Conservation (phyloP, 805 yeast species). For the Metschnikowia cubensis region DNA sequence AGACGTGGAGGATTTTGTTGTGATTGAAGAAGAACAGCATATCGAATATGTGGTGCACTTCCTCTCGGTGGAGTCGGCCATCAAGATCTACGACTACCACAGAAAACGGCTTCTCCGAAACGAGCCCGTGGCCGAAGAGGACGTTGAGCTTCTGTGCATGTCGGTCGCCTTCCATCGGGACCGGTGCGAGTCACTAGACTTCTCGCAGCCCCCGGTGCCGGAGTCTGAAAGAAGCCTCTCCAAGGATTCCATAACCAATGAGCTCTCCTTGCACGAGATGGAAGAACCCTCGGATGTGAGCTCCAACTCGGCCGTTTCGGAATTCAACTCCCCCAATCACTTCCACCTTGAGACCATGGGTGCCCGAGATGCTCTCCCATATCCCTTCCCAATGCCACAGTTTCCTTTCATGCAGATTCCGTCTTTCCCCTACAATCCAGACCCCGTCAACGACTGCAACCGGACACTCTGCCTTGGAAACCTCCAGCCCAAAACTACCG, state of each 20-base stretch:
- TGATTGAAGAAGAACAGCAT: constrained; percentile 7
- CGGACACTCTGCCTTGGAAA: constrained; percentile 70
- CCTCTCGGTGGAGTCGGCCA: constrained; percentile 44
- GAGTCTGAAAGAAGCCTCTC: not conserved
- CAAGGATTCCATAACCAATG: not conserved
- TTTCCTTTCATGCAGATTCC: not conserved
- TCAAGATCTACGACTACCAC: constrained; percentile 39
- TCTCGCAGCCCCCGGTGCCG: constrained; percentile 9
- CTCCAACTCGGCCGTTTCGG: not conserved
- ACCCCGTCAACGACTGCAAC: constrained; percentile 42
- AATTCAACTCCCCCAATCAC: not conserved
- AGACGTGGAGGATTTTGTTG: constrained; percentile 32
- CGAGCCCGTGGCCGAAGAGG: constrained; percentile 13
- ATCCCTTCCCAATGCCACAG: not conserved
- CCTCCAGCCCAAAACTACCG: constrained; percentile 57
- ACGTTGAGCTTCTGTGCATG: constrained; percentile 15
- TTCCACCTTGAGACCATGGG: not conserved
- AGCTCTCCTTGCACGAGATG: not conserved
- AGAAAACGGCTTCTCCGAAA: constrained; percentile 18
- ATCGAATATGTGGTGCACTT: constrained; percentile 31
- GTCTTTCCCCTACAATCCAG: constrained; percentile 21
- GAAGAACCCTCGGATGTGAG: not conserved
- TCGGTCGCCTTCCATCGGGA: constrained; percentile 29
- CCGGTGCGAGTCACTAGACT: constrained; percentile 30
- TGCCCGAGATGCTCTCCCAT: not conserved